phyloP scores from a whole-genome alignment of 805 yeast species.

The Spathaspora sp. region DNA sequence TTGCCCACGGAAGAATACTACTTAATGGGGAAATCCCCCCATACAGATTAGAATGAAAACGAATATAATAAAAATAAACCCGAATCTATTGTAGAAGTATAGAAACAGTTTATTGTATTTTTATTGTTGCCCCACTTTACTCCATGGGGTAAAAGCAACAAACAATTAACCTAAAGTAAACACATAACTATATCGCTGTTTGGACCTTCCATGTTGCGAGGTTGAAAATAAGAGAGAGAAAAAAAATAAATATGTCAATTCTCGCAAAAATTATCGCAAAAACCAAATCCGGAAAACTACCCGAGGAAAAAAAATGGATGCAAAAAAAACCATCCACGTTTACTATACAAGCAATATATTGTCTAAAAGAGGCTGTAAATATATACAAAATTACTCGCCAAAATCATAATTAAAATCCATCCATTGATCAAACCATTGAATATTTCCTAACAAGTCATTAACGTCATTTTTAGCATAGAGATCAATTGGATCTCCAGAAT shows the following conservation, averaged over 20 bases:
- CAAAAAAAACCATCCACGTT: not conserved
- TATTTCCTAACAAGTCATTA: slow-evolving; percentile 34
- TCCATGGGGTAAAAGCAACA: not conserved
- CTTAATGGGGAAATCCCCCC: not conserved
- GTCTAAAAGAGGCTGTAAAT: not conserved
- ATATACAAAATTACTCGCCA: not conserved
- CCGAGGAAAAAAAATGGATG: not conserved
- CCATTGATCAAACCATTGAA: slow-evolving; percentile 59
- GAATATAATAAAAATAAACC: not conserved
- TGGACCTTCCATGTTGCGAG: not conserved
- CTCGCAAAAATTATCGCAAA: not conserved
- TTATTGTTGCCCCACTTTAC: not conserved
- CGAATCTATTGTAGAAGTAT: not conserved
- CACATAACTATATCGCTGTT: not conserved
- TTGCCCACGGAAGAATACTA: not conserved
- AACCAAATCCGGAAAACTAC: not conserved
- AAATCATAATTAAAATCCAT: slow-evolving; percentile 22
- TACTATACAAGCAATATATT: not conserved
- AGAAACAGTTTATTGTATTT: not conserved
- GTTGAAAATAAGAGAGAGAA: not conserved
- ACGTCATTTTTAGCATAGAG: slow-evolving; percentile 15
- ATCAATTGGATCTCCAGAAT: slow-evolving; percentile 4
- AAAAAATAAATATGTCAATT: not conserved
- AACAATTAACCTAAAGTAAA: not conserved
- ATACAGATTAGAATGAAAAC: not conserved